phyloP scores from a whole-genome alignment of 176 grass and related monocot species.

The Carex kokanica region DNA sequence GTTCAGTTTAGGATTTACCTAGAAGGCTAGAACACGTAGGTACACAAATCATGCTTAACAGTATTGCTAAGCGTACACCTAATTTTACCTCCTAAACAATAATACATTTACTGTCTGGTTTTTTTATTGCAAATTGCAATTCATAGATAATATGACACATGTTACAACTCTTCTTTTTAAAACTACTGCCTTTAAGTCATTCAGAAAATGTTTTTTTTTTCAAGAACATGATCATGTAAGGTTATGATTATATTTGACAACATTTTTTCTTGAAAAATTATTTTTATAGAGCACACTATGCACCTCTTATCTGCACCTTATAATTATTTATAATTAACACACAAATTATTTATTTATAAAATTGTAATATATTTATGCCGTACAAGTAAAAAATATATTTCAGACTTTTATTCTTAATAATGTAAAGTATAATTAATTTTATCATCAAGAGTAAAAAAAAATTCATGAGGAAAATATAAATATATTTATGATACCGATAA shows the following conservation, averaged over 20 bases:
- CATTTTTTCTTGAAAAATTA: no score
- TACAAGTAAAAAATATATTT: background rate
- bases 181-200: background rate
- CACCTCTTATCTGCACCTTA: no score
- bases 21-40: background rate
- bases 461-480: background rate
- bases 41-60: background rate
- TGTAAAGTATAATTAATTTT: background rate
- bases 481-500: background rate
- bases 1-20: background rate
- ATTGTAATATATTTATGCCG: no score
- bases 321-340: no score
- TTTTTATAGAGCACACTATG: no score
- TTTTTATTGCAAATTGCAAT: background rate
- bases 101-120: background rate
- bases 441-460: no score
- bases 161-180: background rate
- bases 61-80: background rate
- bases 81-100: background rate
- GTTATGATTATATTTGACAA: no score
- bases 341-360: no score
- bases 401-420: background rate
- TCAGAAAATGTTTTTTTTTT: background rate
- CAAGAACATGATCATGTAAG: no score
- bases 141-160: background rate